Base-by-base conservation (phyloP, 2,329 filamentous ascomycete genomes). In the Parafenestella ontariensis region DNA sequence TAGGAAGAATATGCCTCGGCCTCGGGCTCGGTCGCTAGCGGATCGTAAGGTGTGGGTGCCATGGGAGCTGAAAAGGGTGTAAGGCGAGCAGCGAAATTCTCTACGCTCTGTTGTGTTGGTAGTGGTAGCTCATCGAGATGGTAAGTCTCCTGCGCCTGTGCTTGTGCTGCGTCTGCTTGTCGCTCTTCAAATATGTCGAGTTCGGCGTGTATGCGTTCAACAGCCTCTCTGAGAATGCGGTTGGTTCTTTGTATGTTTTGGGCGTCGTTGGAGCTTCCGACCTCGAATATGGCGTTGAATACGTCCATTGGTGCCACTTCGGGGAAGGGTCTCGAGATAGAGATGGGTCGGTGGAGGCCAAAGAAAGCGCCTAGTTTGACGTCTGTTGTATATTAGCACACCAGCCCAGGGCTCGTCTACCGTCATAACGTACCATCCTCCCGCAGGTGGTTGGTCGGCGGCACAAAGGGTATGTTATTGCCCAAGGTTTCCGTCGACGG, bases 291-390 rank as follows among this genome's bases (percentile, higher is more conserved):
- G 70, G 89, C 84, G 58, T 91, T 88, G 76, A 98, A 97, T 45
- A 88, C 84, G 71, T 90, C 89, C 58, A 89, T 82, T 47, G 85
- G 87, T 41, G 92, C 56, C 84, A 81, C 66, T 85, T 87, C 51
- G 90, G 95, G 71, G 49, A 96, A 56, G 6, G 58, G 56, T 29
- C 57, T 57, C 33, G 88, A 64, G 89, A 88, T 45, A 89, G 87
- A 96, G 70, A 99, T 94, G 41, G 95, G 95, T 58, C 95, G 88
- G 78, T 99, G 92, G 63, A 96, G 89, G 59, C 93, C 96, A 82
- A 98, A 98, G 83, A 99, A 98, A 56, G 89, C 89, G 7, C 94
- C 95, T 41, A 96, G 82, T 60, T 90, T 89, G 57, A 98, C 84
- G 71, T 96, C 95, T 98, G 43, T 21, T 11, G 10, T n/a, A n/a